Conservation (phyloP, 257 asterid genomes). For the Jaltomata sinuosa region DNA sequence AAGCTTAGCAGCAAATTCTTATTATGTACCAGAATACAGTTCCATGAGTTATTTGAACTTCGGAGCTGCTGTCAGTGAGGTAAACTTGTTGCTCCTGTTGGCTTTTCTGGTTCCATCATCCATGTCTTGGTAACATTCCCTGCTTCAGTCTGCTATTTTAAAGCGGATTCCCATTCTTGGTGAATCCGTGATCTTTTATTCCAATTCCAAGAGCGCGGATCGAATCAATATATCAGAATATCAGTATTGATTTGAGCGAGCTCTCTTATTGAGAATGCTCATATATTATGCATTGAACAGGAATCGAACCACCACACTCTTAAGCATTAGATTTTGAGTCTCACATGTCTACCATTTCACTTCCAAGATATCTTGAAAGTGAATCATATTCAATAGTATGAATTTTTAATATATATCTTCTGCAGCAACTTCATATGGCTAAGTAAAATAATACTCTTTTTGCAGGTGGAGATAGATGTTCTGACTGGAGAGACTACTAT, state of each 20-base stretch:
- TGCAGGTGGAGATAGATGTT: constrained; percentile 57
- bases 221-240: no score
- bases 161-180: neutral
- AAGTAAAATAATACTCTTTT: neutral
- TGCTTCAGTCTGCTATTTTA: constrained; percentile 32
- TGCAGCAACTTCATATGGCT: neutral
- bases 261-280: neutral
- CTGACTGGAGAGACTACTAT: constrained; percentile 54
- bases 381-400: neutral
- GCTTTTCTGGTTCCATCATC: neutral
- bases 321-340: constrained; percentile 1
- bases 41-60: constrained; percentile 36
- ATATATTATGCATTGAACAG: neutral
- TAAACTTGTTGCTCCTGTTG: neutral
- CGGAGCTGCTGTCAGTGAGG: constrained; percentile 74
- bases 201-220: no score
- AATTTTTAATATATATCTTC: neutral
- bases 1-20: constrained; percentile 41
- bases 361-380: no score
- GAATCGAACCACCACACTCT: neutral
- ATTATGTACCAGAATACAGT: constrained; percentile 37
- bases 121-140: neutral
- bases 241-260: neutral
- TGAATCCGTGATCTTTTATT: no score
- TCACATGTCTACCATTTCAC: no score